Evolutionary conservation across 768 basidiomycete species (phyloP).

Genomic region (Agaricus bisporus): DNA sequence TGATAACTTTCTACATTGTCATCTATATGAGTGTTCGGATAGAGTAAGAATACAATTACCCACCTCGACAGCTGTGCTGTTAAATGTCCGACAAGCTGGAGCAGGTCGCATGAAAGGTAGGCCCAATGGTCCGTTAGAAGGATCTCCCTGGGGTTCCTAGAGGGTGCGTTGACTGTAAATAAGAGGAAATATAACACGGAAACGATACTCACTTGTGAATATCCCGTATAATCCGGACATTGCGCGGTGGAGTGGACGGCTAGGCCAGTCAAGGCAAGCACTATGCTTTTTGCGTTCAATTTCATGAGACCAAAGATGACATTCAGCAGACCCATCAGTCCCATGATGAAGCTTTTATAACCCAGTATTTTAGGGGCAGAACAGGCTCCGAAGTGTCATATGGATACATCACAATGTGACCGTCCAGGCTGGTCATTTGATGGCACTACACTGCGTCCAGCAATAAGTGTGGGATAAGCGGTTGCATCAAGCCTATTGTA

Average conservation of each 20-base stretch:
- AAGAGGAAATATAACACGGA: too few species aligned
- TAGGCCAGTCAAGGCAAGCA: constrained; percentile 19
- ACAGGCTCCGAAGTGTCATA: too few species aligned
- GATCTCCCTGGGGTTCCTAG: constrained; percentile 54
- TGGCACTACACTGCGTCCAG: too few species aligned
- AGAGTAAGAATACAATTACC: neutral
- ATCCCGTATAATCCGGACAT: constrained; percentile 60
- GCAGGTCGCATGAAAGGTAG: constrained; percentile 72
- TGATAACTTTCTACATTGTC: constrained; percentile 52
- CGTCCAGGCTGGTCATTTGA: too few species aligned
- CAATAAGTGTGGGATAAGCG: too few species aligned
- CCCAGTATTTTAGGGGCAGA: neutral
- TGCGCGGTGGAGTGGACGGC: constrained; percentile 25
- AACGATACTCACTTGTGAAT: constrained; percentile 40
- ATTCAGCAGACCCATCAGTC: neutral
- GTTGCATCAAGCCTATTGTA: too few species aligned
- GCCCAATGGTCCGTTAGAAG: constrained; percentile 52
- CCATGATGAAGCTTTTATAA: constrained; percentile 1
- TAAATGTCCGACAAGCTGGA: constrained; percentile 69
- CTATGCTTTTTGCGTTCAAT: constrained; percentile 13
- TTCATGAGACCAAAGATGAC: constrained; percentile 13
- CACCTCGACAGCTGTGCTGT: constrained; percentile 71
- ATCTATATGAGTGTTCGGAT: neutral
- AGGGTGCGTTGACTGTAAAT: neutral
- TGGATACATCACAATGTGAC: too few species aligned